These are phyloP conservation scores for Melampsora larici-populina DNA, from an alignment of 1,284 basidiomycete species.

Conservation along the genomic window DNA sequence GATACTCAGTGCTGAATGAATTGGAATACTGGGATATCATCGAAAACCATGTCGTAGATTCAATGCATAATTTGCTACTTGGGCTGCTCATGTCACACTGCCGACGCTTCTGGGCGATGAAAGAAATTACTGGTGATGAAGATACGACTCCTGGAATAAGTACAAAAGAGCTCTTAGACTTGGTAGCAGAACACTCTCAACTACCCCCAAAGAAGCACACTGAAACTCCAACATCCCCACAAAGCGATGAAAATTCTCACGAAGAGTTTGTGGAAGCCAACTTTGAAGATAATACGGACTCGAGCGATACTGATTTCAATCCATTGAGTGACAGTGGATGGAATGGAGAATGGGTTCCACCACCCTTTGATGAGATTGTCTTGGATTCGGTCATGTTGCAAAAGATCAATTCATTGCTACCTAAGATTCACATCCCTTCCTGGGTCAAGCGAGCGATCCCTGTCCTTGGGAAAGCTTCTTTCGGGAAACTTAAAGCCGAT, in stretches of 20 bases:
- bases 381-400: neutral
- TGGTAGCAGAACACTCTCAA: constrained; percentile 6
- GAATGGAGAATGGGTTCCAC: constrained; percentile 10
- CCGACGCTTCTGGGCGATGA: constrained; percentile 15
- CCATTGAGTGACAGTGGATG: constrained; percentile 3
- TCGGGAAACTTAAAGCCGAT: constrained; percentile 27
- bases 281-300: neutral
- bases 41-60: constrained; percentile 21
- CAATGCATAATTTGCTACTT: constrained; percentile 32
- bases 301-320: neutral
- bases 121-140: neutral
- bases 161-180: neutral
- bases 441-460: constrained; percentile 20
- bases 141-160: neutral
- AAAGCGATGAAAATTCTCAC: no score
- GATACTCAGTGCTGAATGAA: constrained; percentile 17
- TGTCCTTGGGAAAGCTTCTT: constrained; percentile 12
- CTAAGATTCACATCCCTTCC: constrained; percentile 5
- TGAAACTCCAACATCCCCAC: no score
- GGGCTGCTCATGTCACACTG: constrained; percentile 13
- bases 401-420: constrained; percentile 6
- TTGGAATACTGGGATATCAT: no score
- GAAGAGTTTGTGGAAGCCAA: no score
- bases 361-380: constrained; percentile 11
- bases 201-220: no score